phyloP scores from a whole-genome alignment of 2,329 filamentous ascomycete species.

The Teratosphaeriaceae sp. region DNA sequence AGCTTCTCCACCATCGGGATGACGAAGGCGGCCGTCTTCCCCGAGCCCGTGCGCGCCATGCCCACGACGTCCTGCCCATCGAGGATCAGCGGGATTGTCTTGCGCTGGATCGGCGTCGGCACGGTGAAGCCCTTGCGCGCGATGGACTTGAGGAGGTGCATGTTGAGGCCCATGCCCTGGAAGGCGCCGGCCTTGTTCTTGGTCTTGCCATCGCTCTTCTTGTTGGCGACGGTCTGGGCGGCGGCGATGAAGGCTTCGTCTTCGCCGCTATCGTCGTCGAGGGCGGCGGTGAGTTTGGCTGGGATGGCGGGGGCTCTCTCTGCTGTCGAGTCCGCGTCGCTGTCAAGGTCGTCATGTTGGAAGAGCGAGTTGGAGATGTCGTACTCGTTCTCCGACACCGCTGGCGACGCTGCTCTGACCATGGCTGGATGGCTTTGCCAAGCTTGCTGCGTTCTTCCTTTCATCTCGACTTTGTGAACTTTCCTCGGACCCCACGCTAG shows the following conservation, averaged over 20 bases:
- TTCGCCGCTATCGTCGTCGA: conserved; percentile 40
- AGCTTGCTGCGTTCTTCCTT: too few species aligned
- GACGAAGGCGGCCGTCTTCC: conserved; percentile 96
- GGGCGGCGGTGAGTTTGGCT: conserved; percentile 12
- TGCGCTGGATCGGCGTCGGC: conserved; percentile 94
- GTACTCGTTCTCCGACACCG: conserved; percentile 80
- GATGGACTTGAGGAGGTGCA: conserved; percentile 81
- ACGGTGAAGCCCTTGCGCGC: conserved; percentile 90
- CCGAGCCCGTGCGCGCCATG: conserved; percentile 97
- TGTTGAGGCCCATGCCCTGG: conserved; percentile 85
- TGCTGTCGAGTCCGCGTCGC: conserved; percentile 33
- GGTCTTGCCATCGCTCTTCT: conserved; percentile 65
- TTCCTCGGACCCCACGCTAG: too few species aligned
- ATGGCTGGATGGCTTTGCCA: too few species aligned
- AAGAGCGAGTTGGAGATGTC: conserved; percentile 74
- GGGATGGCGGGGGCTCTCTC: conserved; percentile 2
- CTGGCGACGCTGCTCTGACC: conserved; percentile 69
- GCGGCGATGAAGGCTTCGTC: conserved; percentile 88
- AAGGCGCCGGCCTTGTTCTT: conserved; percentile 96
- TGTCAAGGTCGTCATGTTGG: conserved; percentile 52
- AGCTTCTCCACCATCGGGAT: conserved; percentile 97
- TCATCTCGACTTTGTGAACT: neutral
- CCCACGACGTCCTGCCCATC: conserved; percentile 91
- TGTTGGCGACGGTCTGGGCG: conserved; percentile 77
- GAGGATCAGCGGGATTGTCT: conserved; percentile 86